phyloP scores from a whole-genome alignment of 2,329 filamentous ascomycete species.

The Verticillium zaregamsianum region DNA sequence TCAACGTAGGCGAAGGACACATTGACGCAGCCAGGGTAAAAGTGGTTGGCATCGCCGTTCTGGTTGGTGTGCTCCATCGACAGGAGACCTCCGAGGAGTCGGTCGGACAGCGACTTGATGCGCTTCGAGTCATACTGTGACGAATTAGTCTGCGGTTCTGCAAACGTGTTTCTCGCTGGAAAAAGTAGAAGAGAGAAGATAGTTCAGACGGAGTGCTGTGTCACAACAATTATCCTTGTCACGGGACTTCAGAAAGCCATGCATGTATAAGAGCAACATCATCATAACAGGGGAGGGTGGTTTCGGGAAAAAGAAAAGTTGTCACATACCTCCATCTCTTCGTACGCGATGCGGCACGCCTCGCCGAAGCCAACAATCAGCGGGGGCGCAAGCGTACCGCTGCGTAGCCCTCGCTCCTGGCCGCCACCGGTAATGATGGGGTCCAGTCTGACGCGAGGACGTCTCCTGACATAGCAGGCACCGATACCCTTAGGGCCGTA shows the following conservation, averaged over 20 bases:
- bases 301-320: conserved; percentile 14
- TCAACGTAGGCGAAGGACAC: conserved; percentile 98
- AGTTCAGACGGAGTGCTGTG: conserved; percentile 65
- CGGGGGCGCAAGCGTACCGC: conserved; percentile 86
- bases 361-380: conserved; percentile 92
- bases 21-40: conserved; percentile 97
- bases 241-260: conserved; percentile 82
- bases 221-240: conserved; percentile 57
- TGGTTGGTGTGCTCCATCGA: conserved; percentile 87
- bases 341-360: conserved; percentile 84
- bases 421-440: conserved; percentile 95
- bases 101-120: conserved; percentile 77
- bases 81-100: conserved; percentile 76
- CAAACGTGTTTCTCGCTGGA: neutral
- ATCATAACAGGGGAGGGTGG: conserved; percentile 50
- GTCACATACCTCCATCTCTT: conserved; percentile 81
- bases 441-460: conserved; percentile 89
- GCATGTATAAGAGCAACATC: conserved; percentile 76
- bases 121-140: conserved; percentile 84
- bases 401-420: conserved; percentile 90
- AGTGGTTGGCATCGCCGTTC: conserved; percentile 77
- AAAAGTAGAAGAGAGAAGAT: conserved; percentile 5
- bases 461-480: conserved; percentile 89
- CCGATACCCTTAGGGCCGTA: conserved; percentile 97
- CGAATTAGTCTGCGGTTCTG: conserved; percentile 1